Evolutionary conservation across 306 rosid genomes (phyloP).

Genomic region (Myrica gale): DNA sequence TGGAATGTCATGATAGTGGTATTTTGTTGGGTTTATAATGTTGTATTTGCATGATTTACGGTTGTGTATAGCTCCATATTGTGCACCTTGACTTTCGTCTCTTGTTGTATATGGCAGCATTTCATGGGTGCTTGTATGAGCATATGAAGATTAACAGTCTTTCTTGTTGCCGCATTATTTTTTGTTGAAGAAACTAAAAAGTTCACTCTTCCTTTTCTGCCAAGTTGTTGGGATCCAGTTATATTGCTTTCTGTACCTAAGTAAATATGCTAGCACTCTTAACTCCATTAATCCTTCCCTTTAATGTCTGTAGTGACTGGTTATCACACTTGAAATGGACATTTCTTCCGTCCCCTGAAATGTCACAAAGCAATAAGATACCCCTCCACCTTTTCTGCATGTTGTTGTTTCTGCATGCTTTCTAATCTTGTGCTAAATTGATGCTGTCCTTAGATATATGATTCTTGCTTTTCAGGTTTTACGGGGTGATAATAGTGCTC

Average conservation of each 20-base stretch:
- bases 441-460: constrained; percentile 22
- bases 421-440: not conserved
- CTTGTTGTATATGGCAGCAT: not conserved
- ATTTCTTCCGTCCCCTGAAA: constrained; percentile 1
- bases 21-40: not conserved
- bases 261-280: not conserved
- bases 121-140: not conserved
- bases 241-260: not conserved
- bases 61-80: not conserved
- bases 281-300: not conserved
- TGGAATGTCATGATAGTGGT: not conserved
- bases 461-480: constrained; percentile 62
- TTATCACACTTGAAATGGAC: not conserved
- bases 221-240: not conserved
- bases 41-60: constrained; percentile 2
- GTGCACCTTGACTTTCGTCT: constrained; percentile 11
- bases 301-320: not conserved
- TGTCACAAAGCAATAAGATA: not conserved
- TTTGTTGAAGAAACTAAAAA: not conserved
- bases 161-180: not conserved
- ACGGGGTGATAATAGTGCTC: constrained; percentile 92
- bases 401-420: not conserved
- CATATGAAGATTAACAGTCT: not conserved
- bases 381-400: not conserved
- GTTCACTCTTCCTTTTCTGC: not conserved